Conservation (phyloP, 345 rosid species). For the Nasturtium officinale region DNA sequence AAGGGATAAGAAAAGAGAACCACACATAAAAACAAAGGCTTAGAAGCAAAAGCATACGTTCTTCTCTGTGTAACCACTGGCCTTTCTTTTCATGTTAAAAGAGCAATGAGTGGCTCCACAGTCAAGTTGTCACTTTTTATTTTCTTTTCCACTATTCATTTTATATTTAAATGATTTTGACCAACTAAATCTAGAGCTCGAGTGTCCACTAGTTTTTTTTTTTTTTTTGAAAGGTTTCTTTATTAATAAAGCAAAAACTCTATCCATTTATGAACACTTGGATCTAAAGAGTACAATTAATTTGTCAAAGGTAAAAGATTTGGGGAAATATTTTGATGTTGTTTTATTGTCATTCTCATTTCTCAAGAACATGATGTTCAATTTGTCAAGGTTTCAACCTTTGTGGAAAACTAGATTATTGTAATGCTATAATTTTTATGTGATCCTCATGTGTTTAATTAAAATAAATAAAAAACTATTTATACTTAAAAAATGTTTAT, state of each 20-base stretch:
- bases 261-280: background rate
- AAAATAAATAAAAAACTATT: too few species aligned
- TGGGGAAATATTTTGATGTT: constrained; percentile 7
- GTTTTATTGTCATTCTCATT: background rate
- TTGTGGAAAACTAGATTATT: background rate
- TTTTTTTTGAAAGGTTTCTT: constrained; percentile 2
- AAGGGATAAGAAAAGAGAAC: constrained; percentile 96
- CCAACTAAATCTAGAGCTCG: constrained; percentile 24
- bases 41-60: constrained; percentile 61
- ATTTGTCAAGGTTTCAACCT: background rate
- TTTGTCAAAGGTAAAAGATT: background rate
- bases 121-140: constrained; percentile 23
- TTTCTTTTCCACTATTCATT: background rate
- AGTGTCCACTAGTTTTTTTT: constrained; percentile 33
- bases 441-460: too few species aligned
- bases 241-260: background rate
- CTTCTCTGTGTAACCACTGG: constrained; percentile 44
- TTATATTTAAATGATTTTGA: constrained; percentile 30
- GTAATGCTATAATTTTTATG: too few species aligned
- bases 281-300: background rate
- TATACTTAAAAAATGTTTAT: too few species aligned
- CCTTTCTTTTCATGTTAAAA: constrained; percentile 42
- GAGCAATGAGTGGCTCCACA: constrained; percentile 45
- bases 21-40: constrained; percentile 78
- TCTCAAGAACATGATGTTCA: background rate